Conservation (phyloP, 176 grass and related monocot species). For the Elymus sibiricus region DNA sequence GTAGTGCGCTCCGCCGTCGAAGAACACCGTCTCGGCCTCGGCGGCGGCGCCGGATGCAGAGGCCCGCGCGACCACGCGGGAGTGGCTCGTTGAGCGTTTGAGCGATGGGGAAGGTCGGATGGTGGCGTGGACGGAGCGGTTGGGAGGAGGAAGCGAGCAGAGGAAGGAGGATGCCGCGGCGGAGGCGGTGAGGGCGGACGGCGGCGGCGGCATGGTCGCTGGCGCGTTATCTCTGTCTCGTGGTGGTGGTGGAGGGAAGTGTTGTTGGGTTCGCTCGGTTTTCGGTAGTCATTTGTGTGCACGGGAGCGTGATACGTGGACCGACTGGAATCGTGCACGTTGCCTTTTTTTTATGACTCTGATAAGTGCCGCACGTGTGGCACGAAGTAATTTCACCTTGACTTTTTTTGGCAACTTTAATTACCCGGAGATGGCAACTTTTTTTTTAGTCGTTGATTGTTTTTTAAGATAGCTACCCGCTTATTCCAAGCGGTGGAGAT, state of each 20-base stretch:
- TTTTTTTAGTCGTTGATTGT: no score
- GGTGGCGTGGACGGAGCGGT: slow-evolving; percentile 7
- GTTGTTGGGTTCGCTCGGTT: background rate
- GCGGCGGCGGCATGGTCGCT: slow-evolving; percentile 13
- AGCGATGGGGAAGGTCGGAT: background rate
- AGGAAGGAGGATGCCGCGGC: slow-evolving; percentile 4
- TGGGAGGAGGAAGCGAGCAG: background rate
- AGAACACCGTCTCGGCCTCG: slow-evolving; percentile 63
- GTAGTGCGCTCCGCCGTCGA: slow-evolving; percentile 89
- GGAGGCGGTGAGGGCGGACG: slow-evolving; percentile 13
- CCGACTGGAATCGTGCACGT: background rate
- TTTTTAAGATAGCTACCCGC: no score
- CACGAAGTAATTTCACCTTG: no score
- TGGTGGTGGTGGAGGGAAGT: slow-evolving; percentile 20
- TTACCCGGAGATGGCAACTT: no score
- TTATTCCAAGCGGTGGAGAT: no score
- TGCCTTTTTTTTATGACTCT: no score
- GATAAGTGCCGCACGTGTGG: no score
- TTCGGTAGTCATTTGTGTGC: slow-evolving; percentile 1
- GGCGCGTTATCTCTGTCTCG: slow-evolving; percentile 21
- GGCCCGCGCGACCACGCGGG: slow-evolving; percentile 14
- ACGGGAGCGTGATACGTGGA: background rate
- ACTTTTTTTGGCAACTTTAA: no score
- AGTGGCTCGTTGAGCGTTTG: background rate
- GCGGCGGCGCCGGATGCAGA: slow-evolving; percentile 22